These are phyloP conservation scores for Colletotrichum chrysophilum DNA, from an alignment of 2,329 filamentous ascomycete genomes.

Conservation along the genomic window DNA sequence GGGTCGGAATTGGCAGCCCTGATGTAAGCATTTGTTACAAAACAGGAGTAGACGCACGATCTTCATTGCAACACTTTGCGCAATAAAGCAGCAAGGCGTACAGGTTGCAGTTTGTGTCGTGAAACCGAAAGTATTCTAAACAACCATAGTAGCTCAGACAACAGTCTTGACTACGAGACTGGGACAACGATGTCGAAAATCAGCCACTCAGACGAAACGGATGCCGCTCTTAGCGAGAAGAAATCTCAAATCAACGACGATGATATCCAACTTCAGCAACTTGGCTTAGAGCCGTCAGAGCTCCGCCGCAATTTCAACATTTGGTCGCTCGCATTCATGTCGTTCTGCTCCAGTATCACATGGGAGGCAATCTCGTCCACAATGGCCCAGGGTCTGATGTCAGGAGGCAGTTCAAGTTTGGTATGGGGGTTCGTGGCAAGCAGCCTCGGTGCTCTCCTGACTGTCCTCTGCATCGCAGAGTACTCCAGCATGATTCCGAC, in stretches of 20 bases:
- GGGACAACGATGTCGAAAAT: neutral
- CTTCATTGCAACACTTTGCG: neutral
- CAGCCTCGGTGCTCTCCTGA: neutral
- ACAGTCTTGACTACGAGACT: neutral
- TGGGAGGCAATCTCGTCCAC: neutral
- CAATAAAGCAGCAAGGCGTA: neutral
- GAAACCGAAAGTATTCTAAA: neutral
- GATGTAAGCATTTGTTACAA: neutral
- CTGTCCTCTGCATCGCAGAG: conserved; percentile 30
- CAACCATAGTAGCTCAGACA: neutral
- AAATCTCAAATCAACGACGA: neutral
- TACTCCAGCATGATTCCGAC: conserved; percentile 53
- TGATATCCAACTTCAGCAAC: neutral
- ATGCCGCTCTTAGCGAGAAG: neutral
- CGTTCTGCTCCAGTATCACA: neutral
- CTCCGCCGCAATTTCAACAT: neutral
- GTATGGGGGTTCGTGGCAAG: neutral
- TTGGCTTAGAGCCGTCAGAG: neutral
- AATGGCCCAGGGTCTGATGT: neutral
- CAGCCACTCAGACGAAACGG: neutral
- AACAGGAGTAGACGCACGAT: neutral
- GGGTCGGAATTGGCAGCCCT: neutral
- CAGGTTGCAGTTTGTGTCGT: neutral
- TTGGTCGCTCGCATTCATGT: neutral
- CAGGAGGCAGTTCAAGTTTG: neutral